Base-by-base conservation (phyloP, 768 basidiomycete species). In the Collybia mongolica region DNA sequence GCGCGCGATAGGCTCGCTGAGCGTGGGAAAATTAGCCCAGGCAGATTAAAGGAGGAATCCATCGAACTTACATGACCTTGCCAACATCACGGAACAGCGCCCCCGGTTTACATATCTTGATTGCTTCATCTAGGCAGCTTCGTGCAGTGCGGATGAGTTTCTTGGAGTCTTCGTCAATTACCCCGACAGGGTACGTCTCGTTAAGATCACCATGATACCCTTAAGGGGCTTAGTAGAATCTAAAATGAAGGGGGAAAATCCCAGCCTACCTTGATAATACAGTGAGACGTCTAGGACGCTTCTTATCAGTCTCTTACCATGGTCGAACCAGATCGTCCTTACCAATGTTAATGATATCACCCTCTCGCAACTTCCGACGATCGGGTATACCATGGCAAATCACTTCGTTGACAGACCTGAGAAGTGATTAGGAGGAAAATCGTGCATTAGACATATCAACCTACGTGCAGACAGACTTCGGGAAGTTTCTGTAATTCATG, bases 371-470 rank as follows among this genome's bases (percentile, higher is more conserved):
- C 60, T 83, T 86, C 54, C 90, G 73, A 62, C 88, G 77, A 72
- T 96, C 93, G 32, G 95, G 94, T 54, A 96, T 95, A 49, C 96
- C 97, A 66, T 99, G 97, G 67, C 97, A 98, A 60, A 99, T 95
- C 44, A 82, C 88, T 68, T 98, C 96, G 66, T 99, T 99, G 19
- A 98, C 71, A 37, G 93, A 94, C 18, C 91, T 90, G 57, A 39
- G 40, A 32, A 14, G 32, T 5, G 3, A 14, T 32, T 9, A 32
- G 32, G 48, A 46, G 43, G 49, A 19, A 46, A 14, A 44, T 36
- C 32, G 55, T 4, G 24, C 24, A 3, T 38, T 35, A 22, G 35
- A 23, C 24, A 29, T 11, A 46, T 41, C n/a, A 42, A 79, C 92
- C 58, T 73, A 93, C 85, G 89, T 94, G 88, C 97, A 99, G 32